Percentiles rank a stretch among this genome's conserved stretches.
phyloP scores from a whole-genome alignment of 1,284 basidiomycete species.

The Cutaneotrichosporon cavernicola region DNA sequence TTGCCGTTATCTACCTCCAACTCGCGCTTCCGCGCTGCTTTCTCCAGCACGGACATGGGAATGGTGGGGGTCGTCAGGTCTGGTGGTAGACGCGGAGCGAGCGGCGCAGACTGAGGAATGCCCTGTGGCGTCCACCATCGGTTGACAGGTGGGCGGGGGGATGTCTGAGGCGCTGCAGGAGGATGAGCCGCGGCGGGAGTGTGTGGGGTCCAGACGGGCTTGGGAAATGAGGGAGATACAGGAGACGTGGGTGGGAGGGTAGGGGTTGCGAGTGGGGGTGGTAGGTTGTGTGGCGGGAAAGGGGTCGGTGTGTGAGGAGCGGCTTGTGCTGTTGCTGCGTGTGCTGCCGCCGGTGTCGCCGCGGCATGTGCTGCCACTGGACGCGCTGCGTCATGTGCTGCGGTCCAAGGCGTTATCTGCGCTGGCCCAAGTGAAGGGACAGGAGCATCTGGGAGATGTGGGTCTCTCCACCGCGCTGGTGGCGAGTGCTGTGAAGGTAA shows the following conservation, averaged over 20 bases:
- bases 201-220: not conserved
- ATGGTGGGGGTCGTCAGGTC: not conserved
- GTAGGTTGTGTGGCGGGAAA: not conserved
- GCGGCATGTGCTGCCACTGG: not conserved
- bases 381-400: not conserved
- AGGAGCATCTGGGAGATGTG: not conserved
- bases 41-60: not conserved
- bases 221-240: not conserved
- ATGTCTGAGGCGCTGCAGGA: not conserved
- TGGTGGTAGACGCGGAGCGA: not conserved
- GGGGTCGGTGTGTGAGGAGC: not conserved
- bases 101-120: not conserved
- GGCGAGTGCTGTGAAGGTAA: too few species aligned
- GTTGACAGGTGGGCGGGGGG: not conserved
- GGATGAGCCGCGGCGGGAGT: not conserved
- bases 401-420: not conserved
- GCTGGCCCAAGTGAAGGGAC: not conserved
- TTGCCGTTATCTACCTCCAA: not conserved
- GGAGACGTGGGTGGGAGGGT: not conserved
- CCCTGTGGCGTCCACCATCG: not conserved
- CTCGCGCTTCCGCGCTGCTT: slow-evolving; percentile 8
- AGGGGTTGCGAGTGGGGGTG: not conserved
- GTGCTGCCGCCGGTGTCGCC: not conserved
- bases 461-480: too few species aligned
- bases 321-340: not conserved